Evolutionary conservation across 2,329 filamentous ascomycete genomes (phyloP).

Genomic region (Ophiostoma novo-ulmi): DNA sequence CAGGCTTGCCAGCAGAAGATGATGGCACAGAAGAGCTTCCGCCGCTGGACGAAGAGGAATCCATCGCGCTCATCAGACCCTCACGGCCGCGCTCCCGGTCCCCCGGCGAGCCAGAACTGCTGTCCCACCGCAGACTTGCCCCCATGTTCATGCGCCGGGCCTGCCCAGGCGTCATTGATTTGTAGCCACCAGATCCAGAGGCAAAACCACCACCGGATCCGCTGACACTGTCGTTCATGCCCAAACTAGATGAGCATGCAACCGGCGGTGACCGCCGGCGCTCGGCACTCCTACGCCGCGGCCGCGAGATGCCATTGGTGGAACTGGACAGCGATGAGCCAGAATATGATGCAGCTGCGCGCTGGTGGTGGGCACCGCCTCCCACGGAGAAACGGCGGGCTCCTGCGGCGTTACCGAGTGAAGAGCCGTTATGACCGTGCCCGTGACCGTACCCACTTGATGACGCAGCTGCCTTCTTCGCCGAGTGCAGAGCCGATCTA

Average conservation of each 20-base stretch:
- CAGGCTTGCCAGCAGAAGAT: slow-evolving; percentile 17
- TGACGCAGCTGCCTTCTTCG: slow-evolving; percentile 41
- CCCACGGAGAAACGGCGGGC: slow-evolving; percentile 22
- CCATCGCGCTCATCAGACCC: slow-evolving; percentile 30
- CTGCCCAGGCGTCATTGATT: slow-evolving; percentile 48
- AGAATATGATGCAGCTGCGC: slow-evolving; percentile 36
- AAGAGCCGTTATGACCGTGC: not conserved
- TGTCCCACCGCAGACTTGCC: slow-evolving; percentile 36
- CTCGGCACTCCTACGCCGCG: slow-evolving; percentile 46
- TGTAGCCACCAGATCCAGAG: slow-evolving; percentile 21
- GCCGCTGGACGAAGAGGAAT: slow-evolving; percentile 23
- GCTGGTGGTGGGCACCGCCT: slow-evolving; percentile 30
- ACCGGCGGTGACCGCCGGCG: slow-evolving; percentile 51
- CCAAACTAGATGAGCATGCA: slow-evolving; percentile 43
- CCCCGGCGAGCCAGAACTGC: slow-evolving; percentile 28
- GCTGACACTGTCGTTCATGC: slow-evolving; percentile 31
- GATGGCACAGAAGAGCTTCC: not conserved
- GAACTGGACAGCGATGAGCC: slow-evolving; percentile 42
- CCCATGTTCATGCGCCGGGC: slow-evolving; percentile 54
- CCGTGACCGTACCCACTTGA: slow-evolving; percentile 26
- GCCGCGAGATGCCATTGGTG: slow-evolving; percentile 53
- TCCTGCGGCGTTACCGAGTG: slow-evolving; percentile 11
- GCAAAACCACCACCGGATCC: slow-evolving; percentile 24
- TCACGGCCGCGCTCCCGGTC: slow-evolving; percentile 35
- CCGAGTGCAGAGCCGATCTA: slow-evolving; percentile 50